Conservation (phyloP, 495 filamentous ascomycete genomes). For the Lineolata rhizophorae region DNA sequence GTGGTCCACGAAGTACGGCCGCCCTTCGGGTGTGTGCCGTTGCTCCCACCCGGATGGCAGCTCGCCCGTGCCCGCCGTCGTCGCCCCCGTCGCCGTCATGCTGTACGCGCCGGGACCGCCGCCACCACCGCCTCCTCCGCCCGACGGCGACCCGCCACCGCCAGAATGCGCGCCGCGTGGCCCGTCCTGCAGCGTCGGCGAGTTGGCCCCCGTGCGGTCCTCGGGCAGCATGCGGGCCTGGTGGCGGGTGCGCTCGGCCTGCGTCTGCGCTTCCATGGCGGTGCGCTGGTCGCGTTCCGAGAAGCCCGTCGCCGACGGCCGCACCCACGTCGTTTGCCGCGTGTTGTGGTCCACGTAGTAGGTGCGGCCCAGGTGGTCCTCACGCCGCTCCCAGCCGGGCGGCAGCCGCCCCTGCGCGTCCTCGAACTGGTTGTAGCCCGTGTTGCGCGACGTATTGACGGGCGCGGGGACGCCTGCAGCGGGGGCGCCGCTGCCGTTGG, state of each 20-base stretch:
- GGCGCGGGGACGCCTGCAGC: neutral
- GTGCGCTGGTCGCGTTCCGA: slow-evolving; percentile 56
- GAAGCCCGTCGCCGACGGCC: slow-evolving; percentile 53
- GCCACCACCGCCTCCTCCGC: too few species aligned
- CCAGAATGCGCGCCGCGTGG: too few species aligned
- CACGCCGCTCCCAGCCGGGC: slow-evolving; percentile 84
- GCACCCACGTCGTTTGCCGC: slow-evolving; percentile 83
- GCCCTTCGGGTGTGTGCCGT: slow-evolving; percentile 79
- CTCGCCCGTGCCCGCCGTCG: slow-evolving; percentile 84
- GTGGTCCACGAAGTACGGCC: slow-evolving; percentile 96
- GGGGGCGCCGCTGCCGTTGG: neutral
- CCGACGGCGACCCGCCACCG: too few species aligned
- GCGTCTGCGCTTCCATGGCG: slow-evolving; percentile 69
- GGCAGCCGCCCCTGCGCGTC: slow-evolving; percentile 83
- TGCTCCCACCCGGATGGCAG: slow-evolving; percentile 94
- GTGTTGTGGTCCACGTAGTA: slow-evolving; percentile 99
- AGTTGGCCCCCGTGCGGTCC: slow-evolving; percentile 84
- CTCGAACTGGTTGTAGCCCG: slow-evolving; percentile 70
- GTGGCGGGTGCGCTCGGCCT: slow-evolving; percentile 76
- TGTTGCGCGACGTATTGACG: neutral
- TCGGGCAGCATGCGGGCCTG: slow-evolving; percentile 91
- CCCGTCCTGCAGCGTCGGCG: slow-evolving; percentile 53
- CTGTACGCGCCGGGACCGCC: slow-evolving; percentile 38
- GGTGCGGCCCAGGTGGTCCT: slow-evolving; percentile 91
- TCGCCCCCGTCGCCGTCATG: slow-evolving; percentile 88